Percentiles rank a stretch among this genome's conserved stretches.
Conservation (phyloP, 768 basidiomycete species). For the Naganishia randhawae region DNA sequence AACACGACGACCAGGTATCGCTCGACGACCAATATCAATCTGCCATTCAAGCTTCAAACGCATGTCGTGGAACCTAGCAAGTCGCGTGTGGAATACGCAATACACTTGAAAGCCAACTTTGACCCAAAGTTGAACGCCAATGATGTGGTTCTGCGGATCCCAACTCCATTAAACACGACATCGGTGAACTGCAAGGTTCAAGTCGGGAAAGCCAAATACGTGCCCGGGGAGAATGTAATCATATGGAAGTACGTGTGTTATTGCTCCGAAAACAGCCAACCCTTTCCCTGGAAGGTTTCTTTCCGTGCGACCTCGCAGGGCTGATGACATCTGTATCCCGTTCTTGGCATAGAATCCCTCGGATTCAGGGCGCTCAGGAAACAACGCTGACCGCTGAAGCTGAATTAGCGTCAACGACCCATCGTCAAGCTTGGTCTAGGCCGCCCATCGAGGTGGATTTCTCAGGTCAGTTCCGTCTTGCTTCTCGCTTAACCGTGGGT, state of each 20-base stretch:
- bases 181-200: constrained; percentile 86
- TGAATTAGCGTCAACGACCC: constrained; percentile 78
- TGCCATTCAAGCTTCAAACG: constrained; percentile 82
- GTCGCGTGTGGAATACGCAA: constrained; percentile 80
- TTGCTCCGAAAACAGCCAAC: not conserved
- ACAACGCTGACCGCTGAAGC: constrained; percentile 78
- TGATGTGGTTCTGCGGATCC: constrained; percentile 86
- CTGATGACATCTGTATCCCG: no score
- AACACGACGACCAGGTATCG: no score
- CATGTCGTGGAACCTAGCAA: constrained; percentile 92
- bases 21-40: constrained; percentile 89
- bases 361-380: constrained; percentile 89
- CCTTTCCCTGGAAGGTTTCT: not conserved
- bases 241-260: constrained; percentile 82
- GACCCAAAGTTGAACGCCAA: constrained; percentile 87
- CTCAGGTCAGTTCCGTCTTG: constrained; percentile 50
- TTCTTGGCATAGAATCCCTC: constrained; percentile 63
- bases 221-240: constrained; percentile 90
- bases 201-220: constrained; percentile 93
- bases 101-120: constrained; percentile 84
- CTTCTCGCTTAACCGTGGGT: not conserved
- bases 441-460: constrained; percentile 98
- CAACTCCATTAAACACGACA: constrained; percentile 92
- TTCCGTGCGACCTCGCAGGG: no score
- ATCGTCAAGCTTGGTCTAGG: constrained; percentile 92